Conservation (phyloP, 202 grass and related monocot species). For the Tripidium arundinaceum region DNA sequence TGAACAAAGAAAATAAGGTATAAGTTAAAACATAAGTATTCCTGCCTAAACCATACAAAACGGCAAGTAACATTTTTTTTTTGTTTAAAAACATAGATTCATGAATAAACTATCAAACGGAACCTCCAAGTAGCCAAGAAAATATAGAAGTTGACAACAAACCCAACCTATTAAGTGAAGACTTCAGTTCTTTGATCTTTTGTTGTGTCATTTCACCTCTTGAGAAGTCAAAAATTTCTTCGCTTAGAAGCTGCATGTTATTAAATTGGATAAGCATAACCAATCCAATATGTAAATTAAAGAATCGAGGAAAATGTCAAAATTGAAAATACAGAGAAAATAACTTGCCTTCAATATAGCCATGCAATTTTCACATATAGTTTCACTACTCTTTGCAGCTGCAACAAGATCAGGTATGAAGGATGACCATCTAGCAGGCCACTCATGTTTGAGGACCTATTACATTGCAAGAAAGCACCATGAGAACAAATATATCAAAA, state of each 20-base stretch:
- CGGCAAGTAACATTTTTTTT: neutral
- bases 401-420: constrained; percentile 97
- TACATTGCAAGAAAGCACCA: constrained; percentile 16
- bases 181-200: constrained; percentile 99
- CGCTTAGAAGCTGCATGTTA: constrained; percentile 86
- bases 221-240: constrained; percentile 99
- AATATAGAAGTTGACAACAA: constrained; percentile 25
- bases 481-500: neutral
- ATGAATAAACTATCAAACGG: neutral
- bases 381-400: constrained; percentile 96
- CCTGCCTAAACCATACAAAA: too few relatives aligned
- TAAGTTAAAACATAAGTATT: neutral
- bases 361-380: constrained; percentile 99
- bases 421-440: constrained; percentile 93
- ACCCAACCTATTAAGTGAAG: constrained; percentile 88
- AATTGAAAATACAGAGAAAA: constrained; percentile 12
- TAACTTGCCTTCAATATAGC: constrained; percentile 92
- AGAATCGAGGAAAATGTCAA: neutral
- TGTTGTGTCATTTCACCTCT: constrained; percentile 98
- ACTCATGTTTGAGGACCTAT: constrained; percentile 97
- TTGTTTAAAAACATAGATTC: neutral
- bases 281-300: constrained; percentile 1
- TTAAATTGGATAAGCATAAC: constrained; percentile 16
- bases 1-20: constrained; percentile 44
- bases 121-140: neutral